A percentile compares a stretch with the other conserved stretches of the same genome.
Conservation (phyloP, 495 filamentous ascomycete genomes). For the Neurospora sp. region DNA sequence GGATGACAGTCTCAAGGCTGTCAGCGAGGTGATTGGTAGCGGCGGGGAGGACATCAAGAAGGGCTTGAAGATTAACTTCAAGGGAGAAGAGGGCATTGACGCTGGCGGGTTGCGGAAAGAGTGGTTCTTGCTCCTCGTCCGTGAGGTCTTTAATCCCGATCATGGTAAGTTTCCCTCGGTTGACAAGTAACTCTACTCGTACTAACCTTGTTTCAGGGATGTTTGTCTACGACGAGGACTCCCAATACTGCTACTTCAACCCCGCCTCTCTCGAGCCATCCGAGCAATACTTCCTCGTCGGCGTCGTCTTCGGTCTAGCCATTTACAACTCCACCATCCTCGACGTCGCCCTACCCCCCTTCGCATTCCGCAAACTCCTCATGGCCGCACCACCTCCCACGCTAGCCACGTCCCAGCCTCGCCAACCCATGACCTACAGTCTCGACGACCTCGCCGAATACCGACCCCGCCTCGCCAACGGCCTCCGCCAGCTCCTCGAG, state of each 20-base stretch:
- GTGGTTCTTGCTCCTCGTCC: conserved; percentile 86
- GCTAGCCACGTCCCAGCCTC: conserved; percentile 42
- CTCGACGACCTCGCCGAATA: conserved; percentile 82
- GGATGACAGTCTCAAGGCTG: conserved; percentile 77
- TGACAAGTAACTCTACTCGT: background rate
- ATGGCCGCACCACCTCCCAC: conserved; percentile 53
- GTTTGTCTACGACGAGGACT: conserved; percentile 93
- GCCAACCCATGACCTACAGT: conserved; percentile 57
- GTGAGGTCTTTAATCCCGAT: conserved; percentile 86
- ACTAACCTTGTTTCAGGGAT: conserved; percentile 44
- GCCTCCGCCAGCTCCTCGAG: conserved; percentile 66
- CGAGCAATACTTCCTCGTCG: conserved; percentile 88
- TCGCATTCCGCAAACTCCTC: conserved; percentile 81
- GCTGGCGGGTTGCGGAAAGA: conserved; percentile 88
- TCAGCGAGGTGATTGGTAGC: conserved; percentile 78
- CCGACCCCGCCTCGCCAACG: conserved; percentile 65
- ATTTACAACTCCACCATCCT: conserved; percentile 97
- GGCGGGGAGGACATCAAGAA: conserved; percentile 90
- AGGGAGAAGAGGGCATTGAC: conserved; percentile 86
- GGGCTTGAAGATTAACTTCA: conserved; percentile 75
- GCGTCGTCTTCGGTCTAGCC: conserved; percentile 77
- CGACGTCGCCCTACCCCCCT: conserved; percentile 84
- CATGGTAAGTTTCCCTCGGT: conserved; percentile 51
- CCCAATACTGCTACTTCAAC: conserved; percentile 91
- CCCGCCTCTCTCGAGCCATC: conserved; percentile 84